Base-by-base conservation (phyloP, 2,329 filamentous ascomycete species). In the Fusarium hostae region DNA sequence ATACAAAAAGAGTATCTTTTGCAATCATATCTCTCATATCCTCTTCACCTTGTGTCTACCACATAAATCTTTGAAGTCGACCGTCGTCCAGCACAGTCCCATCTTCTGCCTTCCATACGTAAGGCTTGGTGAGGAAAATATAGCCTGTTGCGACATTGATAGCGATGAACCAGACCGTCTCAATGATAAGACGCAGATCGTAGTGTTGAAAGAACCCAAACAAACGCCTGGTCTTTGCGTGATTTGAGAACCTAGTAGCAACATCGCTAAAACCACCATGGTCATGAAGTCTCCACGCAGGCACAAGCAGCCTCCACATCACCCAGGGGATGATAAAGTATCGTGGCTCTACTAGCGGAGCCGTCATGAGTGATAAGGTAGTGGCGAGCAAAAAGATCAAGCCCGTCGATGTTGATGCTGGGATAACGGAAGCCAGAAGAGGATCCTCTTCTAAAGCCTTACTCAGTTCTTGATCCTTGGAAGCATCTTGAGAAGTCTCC, bases 241-340 rank as follows among this genome's bases (percentile, higher is more conserved):
- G 28, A n/a, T 12, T 45, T 24, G 48, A 48, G 22, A 75, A 37
- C 4, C 13, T 35, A 13, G 41, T 35, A 22, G 71, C 6, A 16
- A 71, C 2, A 22, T 39, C 52, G 37, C 28, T 12, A 2, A n/a
- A 8, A 8, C 9, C 26, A 30, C 63, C 59, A 37, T 77, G 74
- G 28, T 75, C 71, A 39, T 75, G 70, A 8, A 77, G 41, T 34
- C 72, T 72, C 83, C 83, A 84, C 56, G 85, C 80, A 1, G 94
- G 94, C 1, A 97, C 83, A 76, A 97, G 88, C 11, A 98, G 82
- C 2, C 96, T 88, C 94, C 95, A 98, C 76, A 98, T 90, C 12
- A 98, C 88, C 94, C 94, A 99, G 0, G 95, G 95, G 16, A 98
- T 86, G 78, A 99, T 97, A 80, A 97, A 97, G 81, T 99, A 99